Base-by-base conservation (phyloP, 129 eudicot genomes). In the Tagetes patula region DNA sequence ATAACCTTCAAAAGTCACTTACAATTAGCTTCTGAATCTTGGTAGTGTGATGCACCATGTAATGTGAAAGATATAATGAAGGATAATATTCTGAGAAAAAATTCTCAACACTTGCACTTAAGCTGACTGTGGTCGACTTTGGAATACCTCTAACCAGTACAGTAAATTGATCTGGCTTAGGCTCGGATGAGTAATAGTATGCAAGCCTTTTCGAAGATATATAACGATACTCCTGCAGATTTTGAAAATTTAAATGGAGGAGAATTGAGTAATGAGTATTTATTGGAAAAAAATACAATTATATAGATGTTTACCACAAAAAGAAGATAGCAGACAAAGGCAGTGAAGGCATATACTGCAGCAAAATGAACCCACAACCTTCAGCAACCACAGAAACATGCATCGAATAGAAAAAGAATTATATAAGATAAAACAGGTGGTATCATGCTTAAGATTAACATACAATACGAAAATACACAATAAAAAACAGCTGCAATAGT, bases 341-440 rank as follows among this genome's bases (percentile, higher is more conserved):
- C 93, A 13, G 99, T 86, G 92, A 95, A 85, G 53, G 73, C 81
- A 74, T 90, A 95, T 34, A 82, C 82, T 52, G 91, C 96, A 78
- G 79, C 77, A 74, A 88, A 90, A 85, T 95, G 99, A 78, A 82
- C 79, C 99, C 99, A 95, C 73, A 95, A 88, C 97, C 99, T 95
- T 85, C 71, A 75, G 38, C 52, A 54, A 70, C 53, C 65, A 56
- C 45, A 70, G 65, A 70, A 52, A 53, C 38, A 39, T 37, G 63
- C 72, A 32, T 52, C 65, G 38, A 70, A 53, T 39, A 70, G 38
- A 70, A 70, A 70, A 37, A 38, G 53, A 53, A 34, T 70, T 31
- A 70, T 70, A 38, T 70, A 56, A 38, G 60, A 70, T 70, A 38
- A 52, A 58, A 30, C 46, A 75, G 43, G 67, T 42, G 58, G 42